Base-by-base conservation (phyloP, 2,329 filamentous ascomycete species). In the Talaromyces rugulosus region DNA sequence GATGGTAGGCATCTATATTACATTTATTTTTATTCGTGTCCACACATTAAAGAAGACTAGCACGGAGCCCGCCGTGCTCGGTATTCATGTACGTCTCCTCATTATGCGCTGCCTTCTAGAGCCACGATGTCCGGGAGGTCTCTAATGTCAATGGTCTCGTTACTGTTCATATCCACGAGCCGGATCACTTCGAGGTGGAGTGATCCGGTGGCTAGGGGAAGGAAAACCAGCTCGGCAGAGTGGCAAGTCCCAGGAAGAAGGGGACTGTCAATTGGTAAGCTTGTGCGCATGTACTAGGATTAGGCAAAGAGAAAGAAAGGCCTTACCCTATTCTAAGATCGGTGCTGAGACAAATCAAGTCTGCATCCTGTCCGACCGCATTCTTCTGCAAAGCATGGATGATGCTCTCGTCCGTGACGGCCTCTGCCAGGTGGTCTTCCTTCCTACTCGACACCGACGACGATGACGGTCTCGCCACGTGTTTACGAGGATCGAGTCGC, bases 271-370 rank as follows among this genome's bases (percentile, higher is more conserved):
- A 42, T 36, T 6, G 23, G 34, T 42, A 18, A 56, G 56, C 18
- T 27, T 42, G 54, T 18, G n/a, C 23, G 28, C 33, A 53, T 53
- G 7, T 53, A 31, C 27, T 27, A 47, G 8, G 12, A 16, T 2
- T 54, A 54, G 56, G 23, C 28, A 30, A n/a, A 31, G 54, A 50
- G 34, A 14, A 27, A n/a, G 57, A 55, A 8, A 8, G n/a, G 33
- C 34, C 82, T 73, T 70, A 85, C 83, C 84, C 85, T 58, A 87
- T 77, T 31, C 82, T 77, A 27, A 87, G 75, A 67, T 87, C 85
- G 0, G 84, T 82, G 53, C 81, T 86, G 62, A 87, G 70, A 65
- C 81, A 83, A 42, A 87, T 74, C 42, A 87, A 69, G 51, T 85
- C 80, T 4, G 80, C 80, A 59, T 81, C 77, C 58, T 84, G 80